Evolutionary conservation across 306 rosid species (phyloP), one percentile per base, ranked within the genome.

Genomic region (Quercus alba): DNA sequence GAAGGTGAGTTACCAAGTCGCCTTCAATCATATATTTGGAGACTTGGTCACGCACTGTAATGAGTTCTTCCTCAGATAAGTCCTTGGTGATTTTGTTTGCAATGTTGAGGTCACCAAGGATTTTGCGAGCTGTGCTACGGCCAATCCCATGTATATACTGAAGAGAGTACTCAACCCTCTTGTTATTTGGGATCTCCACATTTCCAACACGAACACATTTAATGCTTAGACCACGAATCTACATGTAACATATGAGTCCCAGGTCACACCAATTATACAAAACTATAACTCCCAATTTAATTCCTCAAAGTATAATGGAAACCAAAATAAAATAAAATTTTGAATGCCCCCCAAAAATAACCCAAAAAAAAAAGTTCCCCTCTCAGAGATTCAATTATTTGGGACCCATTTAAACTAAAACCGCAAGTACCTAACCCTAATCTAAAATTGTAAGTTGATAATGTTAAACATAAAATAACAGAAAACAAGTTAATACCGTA

Each of bases 111-210:
- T 95, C 99, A 70, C 28, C 71, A 3, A 95, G 87, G 74, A 95
- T 93, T 67, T 87, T 58, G 19, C 89, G 82, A 23, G 98, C 91
- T 59, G 84, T 82, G 59, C 44, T 91, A 4, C 99, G 90, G 15
- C 98, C 99, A 82, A 95, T 86, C 57, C 98, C 99, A 73, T 95
- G 99, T 72, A 95, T 85, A 74, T 95, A 93, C 85, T 90, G 99
- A 14, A 95, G 91, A 18, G 99, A 95, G 69, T 18, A 93, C 82
- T 89, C 94, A 20, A 95, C 85, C 79, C 98, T 69, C 85, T 93
- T 95, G 89, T 85, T 93, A 93, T 86, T 95, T 5, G 98, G 98
- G 81, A 95, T 86, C 87, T 93, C 98, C 17, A 95, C 97, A 46
- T 94, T 94, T 1, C 99, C 99, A 52, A 95, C 93, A 85, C 98